Evolutionary conservation across 768 basidiomycete species (phyloP).

Genomic region (Termitomyces sp.): DNA sequence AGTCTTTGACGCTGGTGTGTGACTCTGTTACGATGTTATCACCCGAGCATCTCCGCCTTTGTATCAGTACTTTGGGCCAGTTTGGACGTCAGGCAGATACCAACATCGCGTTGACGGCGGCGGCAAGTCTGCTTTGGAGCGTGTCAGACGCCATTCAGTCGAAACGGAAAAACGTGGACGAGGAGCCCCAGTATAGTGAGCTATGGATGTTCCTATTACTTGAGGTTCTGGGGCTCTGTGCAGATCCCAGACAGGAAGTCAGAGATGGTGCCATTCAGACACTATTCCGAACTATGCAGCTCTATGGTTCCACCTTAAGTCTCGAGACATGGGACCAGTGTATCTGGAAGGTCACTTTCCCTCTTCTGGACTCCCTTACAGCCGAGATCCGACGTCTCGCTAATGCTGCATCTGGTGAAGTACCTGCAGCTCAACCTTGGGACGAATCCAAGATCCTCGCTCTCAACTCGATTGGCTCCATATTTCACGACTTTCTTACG

Average conservation of each 20-base stretch:
- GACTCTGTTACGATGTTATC: slow-evolving; percentile 86
- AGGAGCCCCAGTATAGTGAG: slow-evolving; percentile 72
- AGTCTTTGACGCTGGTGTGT: slow-evolving; percentile 90
- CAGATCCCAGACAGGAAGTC: slow-evolving; percentile 82
- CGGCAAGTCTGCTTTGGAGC: slow-evolving; percentile 91
- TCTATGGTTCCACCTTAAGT: slow-evolving; percentile 87
- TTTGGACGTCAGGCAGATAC: slow-evolving; percentile 94
- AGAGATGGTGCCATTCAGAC: slow-evolving; percentile 94
- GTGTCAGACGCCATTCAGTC: slow-evolving; percentile 94
- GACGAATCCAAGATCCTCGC: slow-evolving; percentile 88
- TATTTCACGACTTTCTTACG: slow-evolving; percentile 77
- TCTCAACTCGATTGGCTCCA: slow-evolving; percentile 76
- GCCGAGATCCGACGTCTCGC: slow-evolving; percentile 45
- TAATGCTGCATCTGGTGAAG: slow-evolving; percentile 16
- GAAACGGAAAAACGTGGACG: slow-evolving; percentile 61
- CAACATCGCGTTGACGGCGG: slow-evolving; percentile 93
- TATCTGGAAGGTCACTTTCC: slow-evolving; percentile 89
- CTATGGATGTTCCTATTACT: slow-evolving; percentile 93
- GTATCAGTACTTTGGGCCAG: slow-evolving; percentile 86
- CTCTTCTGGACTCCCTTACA: slow-evolving; percentile 71
- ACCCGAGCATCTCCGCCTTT: slow-evolving; percentile 76
- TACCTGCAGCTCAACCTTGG: slow-evolving; percentile 49
- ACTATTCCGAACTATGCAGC: slow-evolving; percentile 87
- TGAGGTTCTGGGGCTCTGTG: slow-evolving; percentile 79
- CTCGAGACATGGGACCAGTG: slow-evolving; percentile 85